Percentiles rank a stretch among this genome's conserved stretches.
phyloP scores from a whole-genome alignment of 371 early-diverging fungal species.

The Phascolomyces articulosus region DNA sequence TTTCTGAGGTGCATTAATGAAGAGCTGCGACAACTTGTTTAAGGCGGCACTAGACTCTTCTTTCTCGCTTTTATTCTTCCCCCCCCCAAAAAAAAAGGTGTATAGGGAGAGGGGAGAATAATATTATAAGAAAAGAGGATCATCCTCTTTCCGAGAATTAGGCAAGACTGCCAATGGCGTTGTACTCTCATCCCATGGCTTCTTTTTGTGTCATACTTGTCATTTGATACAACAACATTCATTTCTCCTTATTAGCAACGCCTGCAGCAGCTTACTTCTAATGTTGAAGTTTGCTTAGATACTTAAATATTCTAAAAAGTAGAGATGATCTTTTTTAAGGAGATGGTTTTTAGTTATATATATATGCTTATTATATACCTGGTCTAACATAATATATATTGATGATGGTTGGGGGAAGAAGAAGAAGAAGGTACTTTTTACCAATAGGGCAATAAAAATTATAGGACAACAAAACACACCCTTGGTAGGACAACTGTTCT shows the following conservation, averaged over 20 bases:
- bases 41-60: too few species aligned
- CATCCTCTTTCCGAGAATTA: neutral
- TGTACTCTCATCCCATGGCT: constrained; percentile 3
- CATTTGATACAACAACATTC: neutral
- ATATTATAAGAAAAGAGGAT: neutral
- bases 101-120: neutral
- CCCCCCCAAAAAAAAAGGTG: neutral
- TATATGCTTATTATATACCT: too few species aligned
- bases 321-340: too few species aligned
- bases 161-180: neutral
- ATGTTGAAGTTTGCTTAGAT: neutral
- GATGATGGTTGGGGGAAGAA: too few species aligned
- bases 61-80: too few species aligned
- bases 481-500: neutral
- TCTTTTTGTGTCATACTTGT: neutral
- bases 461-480: too few species aligned
- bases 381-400: too few species aligned
- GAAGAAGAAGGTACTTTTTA: too few species aligned
- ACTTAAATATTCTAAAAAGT: neutral
- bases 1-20: neutral
- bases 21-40: neutral
- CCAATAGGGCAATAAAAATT: too few species aligned
- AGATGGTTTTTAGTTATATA: too few species aligned
- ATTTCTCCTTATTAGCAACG: neutral
- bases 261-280: neutral